Evolutionary conservation across 371 early-diverging fungal genomes (phyloP).

Genomic region (Mortierella sp.): DNA sequence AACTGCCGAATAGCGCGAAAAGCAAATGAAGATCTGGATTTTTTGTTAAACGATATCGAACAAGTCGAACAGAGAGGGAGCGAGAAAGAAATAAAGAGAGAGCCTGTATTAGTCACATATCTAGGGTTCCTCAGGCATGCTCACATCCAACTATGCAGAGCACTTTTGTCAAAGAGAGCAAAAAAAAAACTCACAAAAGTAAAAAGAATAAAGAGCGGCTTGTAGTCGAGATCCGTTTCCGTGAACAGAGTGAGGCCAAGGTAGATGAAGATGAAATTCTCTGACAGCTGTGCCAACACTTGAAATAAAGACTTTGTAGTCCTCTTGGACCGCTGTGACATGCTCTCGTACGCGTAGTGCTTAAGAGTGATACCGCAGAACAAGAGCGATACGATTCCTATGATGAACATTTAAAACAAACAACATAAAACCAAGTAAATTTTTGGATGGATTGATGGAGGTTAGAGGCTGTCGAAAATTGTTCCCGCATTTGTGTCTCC

Average conservation of each 20-base stretch:
- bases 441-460: no score
- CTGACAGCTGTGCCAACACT: constrained; percentile 89
- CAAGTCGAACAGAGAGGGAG: constrained; percentile 2
- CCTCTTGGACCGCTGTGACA: constrained; percentile 77
- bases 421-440: no score
- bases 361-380: constrained; percentile 93
- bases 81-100: not conserved
- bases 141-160: not conserved
- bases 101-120: not conserved
- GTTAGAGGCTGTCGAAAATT: no score
- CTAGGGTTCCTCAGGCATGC: no score
- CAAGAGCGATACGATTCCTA: constrained; percentile 92
- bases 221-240: constrained; percentile 72
- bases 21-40: constrained; percentile 73
- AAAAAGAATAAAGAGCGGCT: constrained; percentile 78
- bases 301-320: constrained; percentile 91
- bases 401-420: not conserved
- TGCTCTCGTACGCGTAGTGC: constrained; percentile 93
- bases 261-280: constrained; percentile 96
- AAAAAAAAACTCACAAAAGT: constrained; percentile 64
- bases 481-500: no score
- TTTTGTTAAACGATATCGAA: not conserved
- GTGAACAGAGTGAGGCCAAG: constrained; percentile 93
- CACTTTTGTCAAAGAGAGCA: constrained; percentile 49
- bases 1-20: constrained; percentile 86